Evolutionary conservation across 805 yeast genomes (phyloP), one percentile per base, ranked within the genome.

Genomic region (Zygosaccharomyces bisporus): DNA sequence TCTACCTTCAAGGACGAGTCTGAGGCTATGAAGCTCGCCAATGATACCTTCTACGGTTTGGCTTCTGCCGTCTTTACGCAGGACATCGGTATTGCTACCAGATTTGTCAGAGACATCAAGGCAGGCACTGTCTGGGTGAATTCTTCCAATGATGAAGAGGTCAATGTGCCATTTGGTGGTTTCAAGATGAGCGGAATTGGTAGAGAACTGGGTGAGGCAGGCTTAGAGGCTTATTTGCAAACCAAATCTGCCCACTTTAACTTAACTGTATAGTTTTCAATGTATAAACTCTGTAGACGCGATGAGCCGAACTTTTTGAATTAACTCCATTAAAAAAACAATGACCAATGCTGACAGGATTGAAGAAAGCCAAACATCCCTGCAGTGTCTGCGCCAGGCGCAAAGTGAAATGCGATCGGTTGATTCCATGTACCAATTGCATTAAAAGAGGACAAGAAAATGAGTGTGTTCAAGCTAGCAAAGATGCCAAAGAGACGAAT

Each of bases 161-260:
- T 72, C 46, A 71, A 74, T 46, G 77, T 81, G 44, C 95, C 95
- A 23, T 86, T 86, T 61, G 95, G 95, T 38, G 95, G 95, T 32
- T 83, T 77, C 66, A 84, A 85, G 68, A 71, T 75, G 74, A 77
- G 86, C 52, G 95, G 95, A 51, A 72, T 83, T 51, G 95, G 95
- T 47, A 78, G 91, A 55, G 93, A 86, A 68, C 72, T 86, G 51
- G 91, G 93, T 42, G 80, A 79, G 61, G 79, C 76, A 58, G 95
- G 87, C 40, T 75, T 86, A 38, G 72, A 75, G 45, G 71, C 76
- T 59, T 86, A 84, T 69, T 76, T 87, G 16, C 88, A 83, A 69
- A 74, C 77, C 45, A 86, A 86, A 72, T 77, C 90, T 40, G 80
- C 86, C 43, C 86, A 82, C 56, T 78, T 86, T 19, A 59, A 53